Evolutionary conservation across 192 early-diverging fungal species (phyloP), one percentile per base, ranked within the genome.

Genomic region (Gigaspora rosea): DNA sequence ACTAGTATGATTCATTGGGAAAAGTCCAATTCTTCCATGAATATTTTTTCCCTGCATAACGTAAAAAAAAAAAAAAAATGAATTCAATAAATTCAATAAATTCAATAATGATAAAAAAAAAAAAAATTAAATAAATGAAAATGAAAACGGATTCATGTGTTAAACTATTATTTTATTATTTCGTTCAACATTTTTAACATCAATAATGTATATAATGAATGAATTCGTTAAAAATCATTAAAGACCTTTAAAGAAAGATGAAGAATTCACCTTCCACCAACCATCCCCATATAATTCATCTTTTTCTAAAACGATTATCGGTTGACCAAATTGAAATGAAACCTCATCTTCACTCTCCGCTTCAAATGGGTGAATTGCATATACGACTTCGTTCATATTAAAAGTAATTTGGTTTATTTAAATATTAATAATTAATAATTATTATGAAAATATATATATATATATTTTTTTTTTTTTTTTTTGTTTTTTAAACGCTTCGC

Each of bases 291-390:
- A 93, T 20, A 82, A 75, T 50, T 92, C 91, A 71, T 94, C 93
- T 65, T 83, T 87, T 78, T 94, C 90, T 12, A 92, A 68, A 12
- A 94, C 89, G 20, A 89, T 78, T 9, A 94, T 84, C 11, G 88
- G 85, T 68, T 94, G 92, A 13, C 88, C 89, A 41, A 83, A 81
- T 54, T 78, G 73, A 78, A 94, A 93, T 32, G 83, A 80, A 50
- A 94, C 86, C 73, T 94, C 92, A 77, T 94, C 93, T 32, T 86
- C 84, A 64, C 91, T 88, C 79, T 94, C 92, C 36, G 89, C 86
- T 69, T 83, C 81, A 80, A 88, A 90, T 51, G 86, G 84, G 76
- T 90, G 87, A 77, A 90, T 78, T 58, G 86, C 87, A 78, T 83
- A 89, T 9, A 89, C 87, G 8, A 81, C 82, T 71, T 87, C 85